phyloP scores from a whole-genome alignment of 306 rosid genomes.

The Hylodesmum podocarpum region DNA sequence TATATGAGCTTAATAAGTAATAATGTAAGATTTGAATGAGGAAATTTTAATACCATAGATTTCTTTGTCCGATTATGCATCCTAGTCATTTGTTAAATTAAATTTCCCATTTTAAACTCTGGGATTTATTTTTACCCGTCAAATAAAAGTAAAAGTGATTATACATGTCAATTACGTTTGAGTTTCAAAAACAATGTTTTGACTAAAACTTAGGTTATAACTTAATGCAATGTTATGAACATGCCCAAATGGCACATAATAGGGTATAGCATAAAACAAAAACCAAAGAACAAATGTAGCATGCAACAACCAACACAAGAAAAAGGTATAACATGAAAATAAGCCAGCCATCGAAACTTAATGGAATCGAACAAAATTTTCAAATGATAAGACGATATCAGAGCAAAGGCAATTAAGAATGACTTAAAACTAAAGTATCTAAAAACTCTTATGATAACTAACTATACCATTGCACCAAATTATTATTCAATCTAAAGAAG shows the following conservation, averaged over 20 bases:
- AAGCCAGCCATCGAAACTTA: neutral
- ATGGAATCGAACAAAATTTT: neutral
- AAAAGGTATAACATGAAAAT: neutral
- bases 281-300: neutral
- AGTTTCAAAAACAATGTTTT: neutral
- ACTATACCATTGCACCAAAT: neutral
- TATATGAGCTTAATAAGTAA: neutral
- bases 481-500: neutral
- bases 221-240: neutral
- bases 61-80: neutral
- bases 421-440: neutral
- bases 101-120: neutral
- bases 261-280: neutral
- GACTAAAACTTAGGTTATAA: neutral
- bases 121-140: neutral
- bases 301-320: conserved; percentile 6
- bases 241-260: neutral
- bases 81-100: too few relatives aligned
- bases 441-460: neutral
- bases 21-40: neutral
- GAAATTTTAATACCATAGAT: neutral
- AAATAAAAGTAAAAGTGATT: neutral
- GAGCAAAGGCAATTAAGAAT: neutral
- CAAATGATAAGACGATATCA: neutral
- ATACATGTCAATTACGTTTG: neutral